Evolutionary conservation across 2,329 filamentous ascomycete species (phyloP), one percentile per base, ranked within the genome.

Genomic region (Phialemonium atrogriseum): DNA sequence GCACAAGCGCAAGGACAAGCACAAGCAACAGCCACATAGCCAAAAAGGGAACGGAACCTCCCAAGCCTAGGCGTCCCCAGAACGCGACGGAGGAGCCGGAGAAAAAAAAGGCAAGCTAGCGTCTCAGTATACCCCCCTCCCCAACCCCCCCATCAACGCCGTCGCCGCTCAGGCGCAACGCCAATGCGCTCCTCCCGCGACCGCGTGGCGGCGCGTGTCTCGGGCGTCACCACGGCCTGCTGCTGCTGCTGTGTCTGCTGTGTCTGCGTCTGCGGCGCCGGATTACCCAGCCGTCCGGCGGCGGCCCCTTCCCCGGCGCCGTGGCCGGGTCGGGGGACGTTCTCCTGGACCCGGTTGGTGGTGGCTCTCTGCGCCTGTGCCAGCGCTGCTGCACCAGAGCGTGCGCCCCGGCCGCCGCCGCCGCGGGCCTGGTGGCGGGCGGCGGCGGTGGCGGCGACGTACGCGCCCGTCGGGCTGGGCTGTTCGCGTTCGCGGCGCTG

Each of bases 121-220:
- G n/a, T n/a, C n/a, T n/a, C n/a, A n/a, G n/a, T 7, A n/a, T n/a
- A 24, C 7, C 18, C 10, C 26, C 18, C 12, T 10, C 15, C 26
- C 16, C 12, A 28, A 24, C 16, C 25, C 15, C 10, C 18, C 18
- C 3, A 32, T 21, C 16, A 37, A 36, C 39, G 43, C 15, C 43
- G 42, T 30, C 42, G 30, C 30, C 32, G 24, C 16, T 44, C 41
- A 24, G 46, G 41, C 7, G 40, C 35, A 2, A 48, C 34, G 12
- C 48, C 49, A 6, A 50, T 45, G 31, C 53, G 41, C 43, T 56
- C 52, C 25, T 55, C 52, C 18, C 52, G 40, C 11, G 40, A 50
- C 36, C 51, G n/a, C n/a, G n/a, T 42, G 28, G 49, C 50, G 10
- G 33, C 32, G 34, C 50, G 37, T 23, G 39, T 41, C 22, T 50